Base-by-base conservation (phyloP, 2,329 filamentous ascomycete genomes). In the Neonectria magnoliae region DNA sequence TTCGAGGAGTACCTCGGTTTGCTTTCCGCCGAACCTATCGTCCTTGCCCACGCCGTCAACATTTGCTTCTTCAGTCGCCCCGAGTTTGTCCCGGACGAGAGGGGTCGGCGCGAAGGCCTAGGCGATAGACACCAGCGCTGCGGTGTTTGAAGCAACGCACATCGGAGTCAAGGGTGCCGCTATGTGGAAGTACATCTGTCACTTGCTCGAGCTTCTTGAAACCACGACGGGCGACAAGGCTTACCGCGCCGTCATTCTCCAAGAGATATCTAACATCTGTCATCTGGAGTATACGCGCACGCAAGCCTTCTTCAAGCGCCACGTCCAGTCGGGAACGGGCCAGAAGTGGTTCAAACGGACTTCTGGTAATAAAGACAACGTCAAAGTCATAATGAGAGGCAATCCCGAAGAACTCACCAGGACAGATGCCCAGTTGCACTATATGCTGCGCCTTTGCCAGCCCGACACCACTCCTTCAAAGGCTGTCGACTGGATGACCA, bases 251-350 rank as follows among this genome's bases (percentile, higher is more conserved):
- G 74, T 80, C 1, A 57, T 85, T 9, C 73, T 83, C 2, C 82
- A 85, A 62, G 83, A 86, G 53, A 64, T 85, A 0, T 76, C 79
- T 27, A 84, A 84, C 51, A 58, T 82, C 4, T 82, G 78, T 22
- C 74, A 84, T n/a, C 61, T 83, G 0, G 83, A 84, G 54, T 85
- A 80, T 51, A 55, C 45, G 1, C 79, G 81, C 1, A 69, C 75
- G 0, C 81, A 83, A 42, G 66, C 71, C 13, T 25, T 76, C 0
- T 78, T 85, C 51, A 83, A 79, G 62, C 82, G 82, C 7, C 71
- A 79, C 2, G 68, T 84, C 1, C 76, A 82, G 42, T 76, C 74
- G 0, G 63, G 62, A 0, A 74, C 68, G 0, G 82, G 80, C 5
- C 48, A 51, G 1, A 81, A 81, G 51, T 80, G 76, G 70, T 85